phyloP scores from a whole-genome alignment of 768 basidiomycete species.

The Agrocybe chaxingu region DNA sequence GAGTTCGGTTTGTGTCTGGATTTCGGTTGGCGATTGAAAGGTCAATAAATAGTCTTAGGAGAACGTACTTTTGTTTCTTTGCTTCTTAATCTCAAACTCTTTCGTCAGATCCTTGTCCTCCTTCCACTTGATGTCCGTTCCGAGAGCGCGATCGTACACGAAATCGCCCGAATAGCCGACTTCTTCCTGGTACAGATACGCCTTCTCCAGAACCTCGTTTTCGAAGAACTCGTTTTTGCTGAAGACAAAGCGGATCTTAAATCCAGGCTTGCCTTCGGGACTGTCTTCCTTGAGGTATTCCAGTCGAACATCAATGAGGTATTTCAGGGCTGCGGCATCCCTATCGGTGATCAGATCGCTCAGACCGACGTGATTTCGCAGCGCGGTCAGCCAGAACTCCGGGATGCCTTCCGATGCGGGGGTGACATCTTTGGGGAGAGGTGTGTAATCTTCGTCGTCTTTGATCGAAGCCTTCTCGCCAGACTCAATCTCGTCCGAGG shows the following conservation, averaged over 20 bases:
- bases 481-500: conserved; percentile 76
- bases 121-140: conserved; percentile 96
- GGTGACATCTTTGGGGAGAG: conserved; percentile 51
- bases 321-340: conserved; percentile 83
- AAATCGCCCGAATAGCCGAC: conserved; percentile 97
- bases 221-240: conserved; percentile 83
- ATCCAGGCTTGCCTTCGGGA: conserved; percentile 76
- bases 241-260: conserved; percentile 87
- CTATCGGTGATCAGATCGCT: conserved; percentile 90
- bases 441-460: conserved; percentile 69
- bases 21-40: conserved; percentile 4
- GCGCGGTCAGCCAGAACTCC: conserved; percentile 97
- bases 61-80: conserved; percentile 91
- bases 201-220: conserved; percentile 83
- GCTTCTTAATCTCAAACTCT: conserved; percentile 98
- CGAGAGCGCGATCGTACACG: conserved; percentile 91
- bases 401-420: conserved; percentile 61
- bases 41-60: conserved; percentile 1
- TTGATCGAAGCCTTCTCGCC: conserved; percentile 73
- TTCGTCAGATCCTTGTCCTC: conserved; percentile 97
- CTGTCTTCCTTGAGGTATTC: conserved; percentile 61
- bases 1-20: conserved; percentile 79
- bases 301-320: conserved; percentile 76
- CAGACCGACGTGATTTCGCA: conserved; percentile 87
- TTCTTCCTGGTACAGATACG: conserved; percentile 89